Conservation (phyloP, 1,139 yeast genomes). For the Candida freyschussii region DNA sequence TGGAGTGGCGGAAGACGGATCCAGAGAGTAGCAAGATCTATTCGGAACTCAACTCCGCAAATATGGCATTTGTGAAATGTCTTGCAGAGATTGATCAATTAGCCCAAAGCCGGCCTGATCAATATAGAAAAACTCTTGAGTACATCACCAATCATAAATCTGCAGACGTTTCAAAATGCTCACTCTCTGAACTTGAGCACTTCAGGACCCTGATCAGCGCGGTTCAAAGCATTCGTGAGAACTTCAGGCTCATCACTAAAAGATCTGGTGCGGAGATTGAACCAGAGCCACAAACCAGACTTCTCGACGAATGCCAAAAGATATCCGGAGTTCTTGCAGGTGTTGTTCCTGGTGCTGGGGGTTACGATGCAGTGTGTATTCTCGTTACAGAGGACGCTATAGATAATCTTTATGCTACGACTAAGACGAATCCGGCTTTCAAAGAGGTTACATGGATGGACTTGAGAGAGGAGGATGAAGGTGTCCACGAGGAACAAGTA, state of each 20-base stretch:
- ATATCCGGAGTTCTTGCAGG: constrained; percentile 83
- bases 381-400: constrained; percentile 51
- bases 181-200: constrained; percentile 14
- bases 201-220: constrained; percentile 32
- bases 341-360: constrained; percentile 98
- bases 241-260: constrained; percentile 54
- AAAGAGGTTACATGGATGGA: constrained; percentile 58
- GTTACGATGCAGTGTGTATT: constrained; percentile 85
- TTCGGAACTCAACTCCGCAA: constrained; percentile 50
- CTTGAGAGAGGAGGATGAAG: constrained; percentile 53
- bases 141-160: constrained; percentile 19
- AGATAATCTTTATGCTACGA: constrained; percentile 32
- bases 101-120: constrained; percentile 26
- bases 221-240: constrained; percentile 45
- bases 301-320: constrained; percentile 56
- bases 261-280: constrained; percentile 83
- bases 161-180: constrained; percentile 16
- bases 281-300: constrained; percentile 67
- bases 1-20: constrained; percentile 58
- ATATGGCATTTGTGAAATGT: constrained; percentile 48
- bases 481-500: constrained; percentile 31
- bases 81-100: constrained; percentile 39
- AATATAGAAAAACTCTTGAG: constrained; percentile 27
- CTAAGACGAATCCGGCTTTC: constrained; percentile 32
- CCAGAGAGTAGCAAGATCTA: constrained; percentile 51